Percentiles rank a stretch among this genome's conserved stretches.
phyloP scores from a whole-genome alignment of 2,329 filamentous ascomycete species.

The Aureobasidium melanogenum region DNA sequence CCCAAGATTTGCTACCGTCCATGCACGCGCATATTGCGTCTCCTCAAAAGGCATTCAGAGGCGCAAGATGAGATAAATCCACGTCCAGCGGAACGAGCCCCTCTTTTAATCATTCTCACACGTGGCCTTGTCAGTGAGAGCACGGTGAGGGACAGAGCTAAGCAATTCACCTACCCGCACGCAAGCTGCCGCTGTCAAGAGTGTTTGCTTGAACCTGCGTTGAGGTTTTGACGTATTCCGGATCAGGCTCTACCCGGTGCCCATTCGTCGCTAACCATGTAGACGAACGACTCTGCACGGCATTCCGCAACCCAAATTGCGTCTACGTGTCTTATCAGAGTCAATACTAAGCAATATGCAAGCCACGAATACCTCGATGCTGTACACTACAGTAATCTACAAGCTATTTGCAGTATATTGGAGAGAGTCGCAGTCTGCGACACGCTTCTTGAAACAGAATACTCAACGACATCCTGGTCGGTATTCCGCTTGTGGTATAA shows the following conservation, averaged over 20 bases:
- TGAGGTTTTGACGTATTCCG: not conserved
- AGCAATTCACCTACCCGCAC: not conserved
- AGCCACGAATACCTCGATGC: not conserved
- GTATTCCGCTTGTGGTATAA: not conserved
- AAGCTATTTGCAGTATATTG: conserved; percentile 6
- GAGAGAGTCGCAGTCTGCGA: not conserved
- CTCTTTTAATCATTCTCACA: conserved; percentile 6
- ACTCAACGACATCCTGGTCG: not conserved
- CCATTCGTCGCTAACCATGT: not conserved
- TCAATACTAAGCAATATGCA: not conserved
- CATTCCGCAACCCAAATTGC: not conserved
- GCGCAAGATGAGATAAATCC: not conserved
- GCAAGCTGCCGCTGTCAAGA: conserved; percentile 10
- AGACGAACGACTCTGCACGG: not conserved
- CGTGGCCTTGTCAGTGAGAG: not conserved
- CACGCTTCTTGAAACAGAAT: conserved; percentile 8
- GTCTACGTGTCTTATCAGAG: not conserved
- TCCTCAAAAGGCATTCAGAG: not conserved
- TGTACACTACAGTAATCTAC: not conserved
- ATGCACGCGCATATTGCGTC: not conserved
- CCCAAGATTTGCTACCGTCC: not conserved
- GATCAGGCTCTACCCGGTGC: not conserved
- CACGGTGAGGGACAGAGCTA: not conserved
- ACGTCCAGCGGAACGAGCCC: not conserved
- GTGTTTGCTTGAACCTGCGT: not conserved